These are phyloP conservation scores for Bruguiera gymnorhiza DNA, from an alignment of 345 rosid species.

Conservation along the genomic window DNA sequence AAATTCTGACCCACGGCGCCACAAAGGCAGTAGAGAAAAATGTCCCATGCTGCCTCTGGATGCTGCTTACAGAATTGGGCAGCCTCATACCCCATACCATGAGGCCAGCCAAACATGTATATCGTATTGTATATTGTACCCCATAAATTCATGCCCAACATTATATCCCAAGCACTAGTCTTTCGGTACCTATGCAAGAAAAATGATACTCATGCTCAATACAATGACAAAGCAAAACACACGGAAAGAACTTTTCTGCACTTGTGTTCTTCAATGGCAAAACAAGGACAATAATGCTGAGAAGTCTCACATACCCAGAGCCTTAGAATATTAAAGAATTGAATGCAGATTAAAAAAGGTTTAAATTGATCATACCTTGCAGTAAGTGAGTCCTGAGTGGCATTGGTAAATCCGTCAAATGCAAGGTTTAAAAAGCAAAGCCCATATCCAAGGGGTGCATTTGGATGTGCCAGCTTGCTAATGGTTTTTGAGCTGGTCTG, in stretches of 20 bases:
- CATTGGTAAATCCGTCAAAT: slow-evolving; percentile 97
- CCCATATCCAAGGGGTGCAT: slow-evolving; percentile 92
- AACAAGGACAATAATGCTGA: too few species aligned
- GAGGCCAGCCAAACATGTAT: slow-evolving; percentile 87
- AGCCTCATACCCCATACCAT: slow-evolving; percentile 71
- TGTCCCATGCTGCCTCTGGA: slow-evolving; percentile 93
- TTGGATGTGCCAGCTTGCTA: slow-evolving; percentile 90
- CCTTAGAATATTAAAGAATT: too few species aligned
- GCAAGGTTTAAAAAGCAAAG: slow-evolving; percentile 90
- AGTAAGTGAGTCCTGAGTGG: slow-evolving; percentile 91
- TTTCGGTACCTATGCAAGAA: slow-evolving; percentile 61
- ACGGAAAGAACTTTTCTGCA: too few species aligned
- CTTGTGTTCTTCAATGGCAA: too few species aligned
- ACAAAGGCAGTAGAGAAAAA: slow-evolving; percentile 74
- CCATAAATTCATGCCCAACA: slow-evolving; percentile 98
- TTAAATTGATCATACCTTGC: slow-evolving; percentile 45
- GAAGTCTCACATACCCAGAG: too few species aligned
- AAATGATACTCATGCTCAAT: not conserved
- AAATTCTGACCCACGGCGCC: slow-evolving; percentile 97
- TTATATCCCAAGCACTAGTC: slow-evolving; percentile 91
- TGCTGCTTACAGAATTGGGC: slow-evolving; percentile 72
- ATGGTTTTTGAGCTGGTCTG: slow-evolving; percentile 97
- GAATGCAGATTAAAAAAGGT: not conserved
- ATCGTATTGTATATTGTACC: slow-evolving; percentile 82
- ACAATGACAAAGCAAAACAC: too few species aligned